Evolutionary conservation across 768 basidiomycete species (phyloP), one percentile per base, ranked within the genome.

Genomic region (Naganishia randhawae): DNA sequence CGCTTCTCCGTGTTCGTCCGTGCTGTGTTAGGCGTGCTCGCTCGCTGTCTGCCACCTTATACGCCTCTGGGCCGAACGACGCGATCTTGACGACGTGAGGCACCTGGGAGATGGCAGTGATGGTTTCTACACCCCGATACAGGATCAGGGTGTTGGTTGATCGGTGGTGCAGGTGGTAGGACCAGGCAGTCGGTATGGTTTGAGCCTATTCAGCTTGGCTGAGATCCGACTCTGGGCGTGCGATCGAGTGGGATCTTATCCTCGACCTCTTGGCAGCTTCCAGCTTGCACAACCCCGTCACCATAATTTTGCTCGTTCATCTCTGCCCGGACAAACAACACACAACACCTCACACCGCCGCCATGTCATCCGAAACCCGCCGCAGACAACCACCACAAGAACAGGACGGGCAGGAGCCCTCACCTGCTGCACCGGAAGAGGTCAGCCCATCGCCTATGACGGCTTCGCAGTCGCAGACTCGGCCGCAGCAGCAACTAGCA

Each of bases 31-130:
- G 22, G 25, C 8, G 13, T 25, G 39, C 17, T 17, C 37, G 8
- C 8, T 61, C 25, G 39, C 35, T 61, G 57, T 61, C 57, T 61
- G 39, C 57, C 57, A 39, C 27, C 57, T 61, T 61, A 61, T 61
- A 61, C 57, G 57, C 57, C 57, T 25, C 37, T 25, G 35, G 13
- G 25, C 10, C 45, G 45, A 61, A 42, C n/a, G 37, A n/a, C 41
- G 57, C 1, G 32, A 37, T 39, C 57, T 61, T 61, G 57, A 61
- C 57, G 57, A 39, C 39, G 11, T 25, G 57, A 61, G 35, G 57
- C 57, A 61, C 57, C 57, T 61, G 57, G 37, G 54, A 61, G 57
- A 22, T 39, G 57, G 57, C 33, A 61, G 57, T 61, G 57, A 39
- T 61, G 37, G 41, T 61, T 61, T 14, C 6, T 3, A 55, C 11